Conservation (phyloP, 345 rosid genomes). For the Cardamine resedifolia region DNA sequence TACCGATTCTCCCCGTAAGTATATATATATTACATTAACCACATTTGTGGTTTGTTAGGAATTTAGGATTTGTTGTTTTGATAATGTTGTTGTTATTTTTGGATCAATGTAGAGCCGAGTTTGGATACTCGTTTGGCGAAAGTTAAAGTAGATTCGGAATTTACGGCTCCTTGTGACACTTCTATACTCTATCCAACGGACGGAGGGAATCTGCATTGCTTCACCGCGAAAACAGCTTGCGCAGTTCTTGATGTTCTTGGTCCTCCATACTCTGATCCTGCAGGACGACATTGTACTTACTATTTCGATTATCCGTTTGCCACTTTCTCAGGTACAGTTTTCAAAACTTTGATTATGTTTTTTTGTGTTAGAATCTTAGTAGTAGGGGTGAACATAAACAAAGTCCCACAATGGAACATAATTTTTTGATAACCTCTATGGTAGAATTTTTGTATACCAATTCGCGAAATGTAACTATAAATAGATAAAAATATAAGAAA, state of each 20-base stretch:
- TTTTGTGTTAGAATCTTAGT: neutral
- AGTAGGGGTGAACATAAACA: neutral
- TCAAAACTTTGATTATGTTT: neutral
- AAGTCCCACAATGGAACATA: neutral
- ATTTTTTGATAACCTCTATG: neutral
- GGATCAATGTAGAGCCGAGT: slow-evolving; percentile 45
- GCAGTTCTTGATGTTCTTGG: slow-evolving; percentile 93
- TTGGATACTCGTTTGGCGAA: slow-evolving; percentile 60
- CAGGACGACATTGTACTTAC: slow-evolving; percentile 82
- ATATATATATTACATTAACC: neutral
- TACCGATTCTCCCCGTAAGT: slow-evolving; percentile 45
- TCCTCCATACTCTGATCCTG: slow-evolving; percentile 81
- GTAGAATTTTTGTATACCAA: neutral
- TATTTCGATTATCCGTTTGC: slow-evolving; percentile 60
- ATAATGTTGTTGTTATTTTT: neutral
- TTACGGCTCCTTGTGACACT: slow-evolving; percentile 74
- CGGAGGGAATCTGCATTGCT: slow-evolving; percentile 97
- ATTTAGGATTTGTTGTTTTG: neutral
- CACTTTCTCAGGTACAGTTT: slow-evolving; percentile 51
- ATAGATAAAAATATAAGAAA: neutral
- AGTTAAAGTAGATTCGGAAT: slow-evolving; percentile 66
- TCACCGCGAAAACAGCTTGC: slow-evolving; percentile 82
- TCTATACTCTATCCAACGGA: slow-evolving; percentile 85
- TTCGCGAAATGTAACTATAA: neutral
- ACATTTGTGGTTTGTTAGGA: neutral